Base-by-base conservation (phyloP, 306 rosid species). In the Spatholobus suberectus region DNA sequence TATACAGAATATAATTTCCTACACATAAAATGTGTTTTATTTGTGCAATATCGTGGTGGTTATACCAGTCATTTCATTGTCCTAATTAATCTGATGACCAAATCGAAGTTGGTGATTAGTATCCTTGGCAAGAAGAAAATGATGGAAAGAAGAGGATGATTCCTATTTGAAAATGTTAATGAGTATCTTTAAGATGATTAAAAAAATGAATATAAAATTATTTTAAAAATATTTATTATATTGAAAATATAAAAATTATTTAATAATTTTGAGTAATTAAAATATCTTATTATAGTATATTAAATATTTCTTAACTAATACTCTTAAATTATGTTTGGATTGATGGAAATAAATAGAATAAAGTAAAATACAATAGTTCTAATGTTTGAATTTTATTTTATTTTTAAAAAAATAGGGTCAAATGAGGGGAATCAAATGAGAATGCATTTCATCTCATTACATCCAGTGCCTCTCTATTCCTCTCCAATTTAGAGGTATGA, bases 61-160 rank as follows among this genome's bases (percentile, higher is more conserved):
- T 78, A 70, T 47, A 58, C 68, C 58, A 54, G 37, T 77, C 76
- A 2, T 62, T 62, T 27, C 54, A 77, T 70, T 58, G 51, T 73
- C 61, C 9, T 18, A 18, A 1, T 37, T 35, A 23, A 57, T 66
- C 66, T 34, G 69, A 72, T 54, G 26, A 77, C 76, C 78, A 54
- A 82, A 78, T 81, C 73, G 5, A 57, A 76, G 72, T 70, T n/a
- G 78, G 73, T 79, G n/a, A 54, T 32, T 79, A 44, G 40, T 72
- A n/a, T 54, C 52, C 32, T 11, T 43, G 32, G 29, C 26, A 55
- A 13, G 15, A 49, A 17, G 20, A 40, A 35, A 58, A 26, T 26
- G 11, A 35, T n/a, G 24, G 34, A 47, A 27, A 13, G 6, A 29
- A 47, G 13, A 1, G 17, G 20, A 52, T 43, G 11, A 43, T 37